Percentiles rank a stretch among this genome's conserved stretches.
Evolutionary conservation across 2,329 filamentous ascomycete species (phyloP).

Genomic region (Aspergillus clavatus): DNA sequence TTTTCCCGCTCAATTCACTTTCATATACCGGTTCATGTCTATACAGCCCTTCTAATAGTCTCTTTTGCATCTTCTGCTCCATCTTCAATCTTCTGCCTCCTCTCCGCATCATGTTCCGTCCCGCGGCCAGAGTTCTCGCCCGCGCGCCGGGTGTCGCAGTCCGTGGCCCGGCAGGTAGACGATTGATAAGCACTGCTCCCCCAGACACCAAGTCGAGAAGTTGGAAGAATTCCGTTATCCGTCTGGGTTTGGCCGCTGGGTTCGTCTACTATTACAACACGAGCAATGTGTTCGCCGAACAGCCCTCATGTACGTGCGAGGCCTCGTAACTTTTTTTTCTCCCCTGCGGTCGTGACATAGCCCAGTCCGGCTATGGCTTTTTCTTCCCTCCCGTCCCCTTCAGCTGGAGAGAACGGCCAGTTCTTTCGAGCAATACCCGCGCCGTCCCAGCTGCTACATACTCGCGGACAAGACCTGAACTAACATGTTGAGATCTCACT

Average conservation of each 20-base stretch:
- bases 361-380: no score
- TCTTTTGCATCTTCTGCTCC: background rate
- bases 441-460: background rate
- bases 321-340: conserved; percentile 8
- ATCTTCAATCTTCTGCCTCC: background rate
- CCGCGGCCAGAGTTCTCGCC: conserved; percentile 43
- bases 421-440: background rate
- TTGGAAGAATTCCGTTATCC: conserved; percentile 71
- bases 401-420: background rate
- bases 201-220: conserved; percentile 65
- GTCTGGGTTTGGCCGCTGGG: conserved; percentile 71
- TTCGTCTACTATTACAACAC: conserved; percentile 94
- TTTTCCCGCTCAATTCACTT: background rate
- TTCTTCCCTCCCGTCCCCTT: no score
- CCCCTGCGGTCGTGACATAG: no score
- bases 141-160: conserved; percentile 32
- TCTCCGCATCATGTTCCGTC: conserved; percentile 47
- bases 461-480: background rate
- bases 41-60: background rate
- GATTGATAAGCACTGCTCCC: conserved; percentile 53
- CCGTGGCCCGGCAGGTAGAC: conserved; percentile 31
- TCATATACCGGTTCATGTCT: background rate
- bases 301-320: conserved; percentile 62
- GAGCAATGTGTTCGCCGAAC: conserved; percentile 78
- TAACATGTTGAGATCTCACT: conserved; percentile 8